Conservation (phyloP, 805 yeast species). For the Candida coquimbonensis region DNA sequence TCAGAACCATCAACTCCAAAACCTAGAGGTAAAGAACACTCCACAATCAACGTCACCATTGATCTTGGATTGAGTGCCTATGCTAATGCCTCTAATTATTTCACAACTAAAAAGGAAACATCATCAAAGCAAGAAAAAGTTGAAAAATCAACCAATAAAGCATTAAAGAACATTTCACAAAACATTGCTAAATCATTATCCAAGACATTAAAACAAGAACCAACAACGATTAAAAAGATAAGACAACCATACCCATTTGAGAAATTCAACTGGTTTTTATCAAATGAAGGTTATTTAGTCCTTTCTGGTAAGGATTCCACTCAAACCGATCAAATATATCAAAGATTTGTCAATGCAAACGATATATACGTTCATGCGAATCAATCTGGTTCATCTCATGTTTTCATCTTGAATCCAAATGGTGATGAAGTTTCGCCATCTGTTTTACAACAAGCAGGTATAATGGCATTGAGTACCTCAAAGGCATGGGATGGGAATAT, state of each 20-base stretch:
- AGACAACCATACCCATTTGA: conserved; percentile 87
- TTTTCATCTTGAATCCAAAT: conserved; percentile 72
- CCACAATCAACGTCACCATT: conserved; percentile 47
- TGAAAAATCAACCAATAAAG: conserved; percentile 66
- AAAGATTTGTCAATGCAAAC: conserved; percentile 64
- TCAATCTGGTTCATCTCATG: conserved; percentile 64
- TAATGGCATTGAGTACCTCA: conserved; percentile 72
- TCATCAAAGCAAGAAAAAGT: conserved; percentile 75
- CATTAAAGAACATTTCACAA: conserved; percentile 75
- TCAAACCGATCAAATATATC: conserved; percentile 76
- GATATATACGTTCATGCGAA: conserved; percentile 75
- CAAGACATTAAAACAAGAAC: conserved; percentile 52
- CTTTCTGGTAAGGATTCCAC: conserved; percentile 77
- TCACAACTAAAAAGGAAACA: conserved; percentile 69
- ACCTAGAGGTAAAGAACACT: conserved; percentile 6
- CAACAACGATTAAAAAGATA: conserved; percentile 45
- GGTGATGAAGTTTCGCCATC: conserved; percentile 72
- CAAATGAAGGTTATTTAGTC: conserved; percentile 82
- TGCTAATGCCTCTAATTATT: conserved; percentile 83
- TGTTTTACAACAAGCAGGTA: conserved; percentile 84
- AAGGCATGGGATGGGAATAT: conserved; percentile 73
- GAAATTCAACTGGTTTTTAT: conserved; percentile 89
- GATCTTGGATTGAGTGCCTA: conserved; percentile 70
- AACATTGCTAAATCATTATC: conserved; percentile 69
- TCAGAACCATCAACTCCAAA: conserved; percentile 5